A percentile compares a stretch with the other conserved stretches of the same genome.
Conservation (phyloP, 1,284 basidiomycete genomes). For the Fomitopsis betulina region DNA sequence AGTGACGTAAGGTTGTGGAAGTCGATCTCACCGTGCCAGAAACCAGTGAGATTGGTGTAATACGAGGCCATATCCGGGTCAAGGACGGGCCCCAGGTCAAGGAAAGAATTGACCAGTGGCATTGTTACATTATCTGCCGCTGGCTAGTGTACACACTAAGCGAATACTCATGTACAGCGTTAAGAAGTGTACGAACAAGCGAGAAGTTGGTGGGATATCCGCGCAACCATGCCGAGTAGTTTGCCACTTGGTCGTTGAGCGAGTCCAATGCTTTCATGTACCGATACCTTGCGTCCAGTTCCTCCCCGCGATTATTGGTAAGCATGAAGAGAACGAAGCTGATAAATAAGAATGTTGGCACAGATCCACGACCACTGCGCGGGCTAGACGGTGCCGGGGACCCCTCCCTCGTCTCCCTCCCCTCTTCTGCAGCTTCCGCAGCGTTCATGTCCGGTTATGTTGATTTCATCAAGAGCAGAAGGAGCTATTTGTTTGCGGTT, state of each 20-base stretch:
- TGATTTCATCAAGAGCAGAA: not conserved
- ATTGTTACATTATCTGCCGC: conserved; percentile 39
- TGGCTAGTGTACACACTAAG: conserved; percentile 37
- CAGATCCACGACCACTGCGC: conserved; percentile 38
- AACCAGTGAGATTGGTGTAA: conserved; percentile 73
- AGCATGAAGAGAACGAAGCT: conserved; percentile 72
- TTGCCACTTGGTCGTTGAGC: conserved; percentile 54
- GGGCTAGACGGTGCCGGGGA: not conserved
- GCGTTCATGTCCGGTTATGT: not conserved
- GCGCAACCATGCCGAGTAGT: conserved; percentile 74
- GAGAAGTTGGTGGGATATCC: conserved; percentile 63
- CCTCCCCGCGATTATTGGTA: conserved; percentile 60
- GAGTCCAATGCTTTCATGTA: conserved; percentile 58
- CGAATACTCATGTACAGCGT: conserved; percentile 3
- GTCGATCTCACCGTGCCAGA: conserved; percentile 56
- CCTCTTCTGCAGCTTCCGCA: not conserved
- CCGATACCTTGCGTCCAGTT: conserved; percentile 53
- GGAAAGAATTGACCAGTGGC: conserved; percentile 47
- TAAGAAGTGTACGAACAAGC: conserved; percentile 46
- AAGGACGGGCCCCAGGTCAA: conserved; percentile 40
- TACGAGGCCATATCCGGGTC: conserved; percentile 52
- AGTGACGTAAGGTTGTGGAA: conserved; percentile 61
- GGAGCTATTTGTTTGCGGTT: too few relatives aligned
- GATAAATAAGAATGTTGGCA: conserved; percentile 72
- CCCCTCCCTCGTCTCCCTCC: not conserved